These are phyloP conservation scores for Graphilbum ipis-grandicollis DNA, from an alignment of 2,329 filamentous ascomycete species.

Conservation along the genomic window DNA sequence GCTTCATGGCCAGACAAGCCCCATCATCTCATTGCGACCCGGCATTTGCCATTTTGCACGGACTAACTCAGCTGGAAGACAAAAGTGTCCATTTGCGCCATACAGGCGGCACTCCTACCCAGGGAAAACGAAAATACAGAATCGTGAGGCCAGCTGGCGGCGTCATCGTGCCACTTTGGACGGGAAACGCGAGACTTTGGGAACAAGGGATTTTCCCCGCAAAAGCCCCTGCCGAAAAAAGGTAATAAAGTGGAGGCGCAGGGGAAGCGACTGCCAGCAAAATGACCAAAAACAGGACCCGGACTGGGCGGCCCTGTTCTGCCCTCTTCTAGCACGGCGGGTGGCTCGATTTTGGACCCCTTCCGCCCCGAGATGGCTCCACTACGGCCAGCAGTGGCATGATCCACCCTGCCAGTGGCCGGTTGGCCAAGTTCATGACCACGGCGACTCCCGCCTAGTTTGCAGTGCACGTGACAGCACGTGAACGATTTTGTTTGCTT, in stretches of 20 bases:
- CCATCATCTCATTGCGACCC: background rate
- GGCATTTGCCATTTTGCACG: background rate
- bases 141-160: background rate
- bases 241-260: no score
- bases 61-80: background rate
- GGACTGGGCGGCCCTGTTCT: background rate
- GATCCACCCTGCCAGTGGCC: background rate
- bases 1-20: background rate
- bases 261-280: no score
- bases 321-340: no score
- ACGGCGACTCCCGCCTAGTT: no score
- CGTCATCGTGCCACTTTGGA: conserved; percentile 2
- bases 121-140: background rate
- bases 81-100: background rate
- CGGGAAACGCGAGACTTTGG: background rate
- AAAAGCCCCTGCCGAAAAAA: no score
- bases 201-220: background rate
- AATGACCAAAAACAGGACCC: no score
- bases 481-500: no score
- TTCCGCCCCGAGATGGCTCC: background rate
- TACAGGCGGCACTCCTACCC: background rate
- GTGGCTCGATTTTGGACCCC: background rate
- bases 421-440: no score
- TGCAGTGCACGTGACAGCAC: no score
- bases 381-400: background rate